Conservation (phyloP, 192 early-diverging fungal genomes). For the Backusella luteola region DNA sequence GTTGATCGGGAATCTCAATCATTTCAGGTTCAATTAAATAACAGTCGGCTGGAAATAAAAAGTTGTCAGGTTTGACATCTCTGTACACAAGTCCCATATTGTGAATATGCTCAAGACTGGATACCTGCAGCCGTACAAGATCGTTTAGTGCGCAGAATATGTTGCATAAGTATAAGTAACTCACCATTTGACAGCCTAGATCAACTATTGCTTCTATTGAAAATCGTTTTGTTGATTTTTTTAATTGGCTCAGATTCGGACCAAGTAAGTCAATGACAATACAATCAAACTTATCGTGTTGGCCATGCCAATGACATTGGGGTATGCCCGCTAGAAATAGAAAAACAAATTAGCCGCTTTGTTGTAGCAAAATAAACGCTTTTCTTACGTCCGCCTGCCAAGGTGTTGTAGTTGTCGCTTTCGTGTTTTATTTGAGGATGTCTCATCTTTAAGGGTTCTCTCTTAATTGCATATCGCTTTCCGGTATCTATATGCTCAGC, state of each 20-base stretch:
- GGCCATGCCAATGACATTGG: slow-evolving; percentile 53
- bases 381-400: slow-evolving; percentile 48
- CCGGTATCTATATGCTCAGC: slow-evolving; percentile 44
- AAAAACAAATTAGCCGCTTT: slow-evolving; percentile 10
- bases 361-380: not conserved
- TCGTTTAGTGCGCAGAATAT: not conserved
- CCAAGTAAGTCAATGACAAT: slow-evolving; percentile 58
- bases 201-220: slow-evolving; percentile 46
- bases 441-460: slow-evolving; percentile 40
- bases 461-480: slow-evolving; percentile 50
- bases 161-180: not conserved
- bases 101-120: slow-evolving; percentile 37
- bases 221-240: slow-evolving; percentile 39
- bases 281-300: slow-evolving; percentile 45
- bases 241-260: slow-evolving; percentile 49
- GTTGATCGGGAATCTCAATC: slow-evolving; percentile 13
- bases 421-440: slow-evolving; percentile 53
- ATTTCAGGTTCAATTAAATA: slow-evolving; percentile 20
- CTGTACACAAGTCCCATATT: slow-evolving; percentile 55
- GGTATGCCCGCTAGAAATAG: slow-evolving; percentile 48
- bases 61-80: slow-evolving; percentile 82
- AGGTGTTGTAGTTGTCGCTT: slow-evolving; percentile 39
- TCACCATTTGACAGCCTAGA: slow-evolving; percentile 55
- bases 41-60: slow-evolving; percentile 48
- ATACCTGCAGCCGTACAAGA: slow-evolving; percentile 11